These are phyloP conservation scores for Pseudogymnoascus sp. DNA, from an alignment of 2,329 filamentous ascomycete genomes.

Conservation along the genomic window DNA sequence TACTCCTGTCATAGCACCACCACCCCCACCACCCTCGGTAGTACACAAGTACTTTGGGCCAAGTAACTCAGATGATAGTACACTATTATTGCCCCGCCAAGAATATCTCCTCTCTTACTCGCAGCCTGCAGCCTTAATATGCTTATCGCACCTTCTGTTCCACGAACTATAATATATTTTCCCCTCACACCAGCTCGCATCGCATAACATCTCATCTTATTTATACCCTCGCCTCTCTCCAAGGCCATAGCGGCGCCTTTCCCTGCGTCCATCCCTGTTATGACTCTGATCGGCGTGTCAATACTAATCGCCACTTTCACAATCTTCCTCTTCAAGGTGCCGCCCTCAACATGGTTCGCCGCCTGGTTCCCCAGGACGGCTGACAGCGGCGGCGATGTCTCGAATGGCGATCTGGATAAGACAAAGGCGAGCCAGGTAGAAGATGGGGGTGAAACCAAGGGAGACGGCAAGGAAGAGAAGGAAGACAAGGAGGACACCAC, in stretches of 20 bases:
- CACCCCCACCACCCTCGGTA: neutral
- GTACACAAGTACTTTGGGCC: neutral
- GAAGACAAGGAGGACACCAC: neutral
- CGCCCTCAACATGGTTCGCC: conserved; percentile 40
- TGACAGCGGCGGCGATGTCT: neutral
- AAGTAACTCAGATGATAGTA: neutral
- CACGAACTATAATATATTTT: conserved; percentile 1
- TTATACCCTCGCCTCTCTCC: neutral
- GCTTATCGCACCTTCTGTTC: neutral
- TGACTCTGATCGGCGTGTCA: conserved; percentile 55
- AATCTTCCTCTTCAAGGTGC: conserved; percentile 48
- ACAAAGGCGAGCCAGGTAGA: neutral
- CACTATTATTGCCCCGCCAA: neutral
- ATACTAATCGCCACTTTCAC: conserved; percentile 55
- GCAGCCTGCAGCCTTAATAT: neutral
- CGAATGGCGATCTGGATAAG: neutral
- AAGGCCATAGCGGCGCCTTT: neutral
- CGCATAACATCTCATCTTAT: neutral
- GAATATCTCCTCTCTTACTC: neutral
- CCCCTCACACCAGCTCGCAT: neutral
- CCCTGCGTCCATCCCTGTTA: conserved; percentile 23
- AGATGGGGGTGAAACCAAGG: conserved; percentile 7
- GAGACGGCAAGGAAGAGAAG: neutral
- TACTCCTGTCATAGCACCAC: conserved; percentile 1
- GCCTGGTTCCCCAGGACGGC: conserved; percentile 22